Evolutionary conservation across 768 basidiomycete species (phyloP).

Genomic region (Fibroporia radiculosa): DNA sequence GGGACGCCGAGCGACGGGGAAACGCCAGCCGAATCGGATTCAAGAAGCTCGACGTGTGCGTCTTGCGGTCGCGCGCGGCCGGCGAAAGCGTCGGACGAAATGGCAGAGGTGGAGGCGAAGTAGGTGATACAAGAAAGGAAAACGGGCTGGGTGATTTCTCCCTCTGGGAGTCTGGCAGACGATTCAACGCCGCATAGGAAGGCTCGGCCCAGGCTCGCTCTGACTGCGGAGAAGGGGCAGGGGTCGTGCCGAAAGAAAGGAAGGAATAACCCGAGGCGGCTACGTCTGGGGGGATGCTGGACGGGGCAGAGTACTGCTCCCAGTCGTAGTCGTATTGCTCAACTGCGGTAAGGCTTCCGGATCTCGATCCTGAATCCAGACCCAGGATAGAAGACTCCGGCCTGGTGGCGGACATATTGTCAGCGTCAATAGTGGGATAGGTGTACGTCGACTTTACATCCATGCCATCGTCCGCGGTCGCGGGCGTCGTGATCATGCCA

Average conservation of each 20-base stretch:
- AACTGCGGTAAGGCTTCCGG: background rate
- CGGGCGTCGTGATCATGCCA: constrained; percentile 16
- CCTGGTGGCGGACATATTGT: constrained; percentile 15
- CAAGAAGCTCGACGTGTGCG: constrained; percentile 24
- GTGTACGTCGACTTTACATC: constrained; percentile 11
- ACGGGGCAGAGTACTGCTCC: constrained; percentile 3
- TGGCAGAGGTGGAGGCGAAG: constrained; percentile 12
- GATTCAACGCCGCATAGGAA: constrained; percentile 2
- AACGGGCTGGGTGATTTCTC: background rate
- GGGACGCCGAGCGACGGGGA: constrained; percentile 21
- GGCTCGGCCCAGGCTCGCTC: constrained; percentile 11
- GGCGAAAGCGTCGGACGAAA: constrained; percentile 10
- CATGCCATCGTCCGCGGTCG: constrained; percentile 15
- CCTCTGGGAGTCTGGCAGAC: background rate
- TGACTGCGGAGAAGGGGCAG: constrained; percentile 12
- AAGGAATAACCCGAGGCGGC: constrained; percentile 7
- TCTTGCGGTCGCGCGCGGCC: constrained; percentile 10
- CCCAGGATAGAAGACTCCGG: constrained; percentile 21
- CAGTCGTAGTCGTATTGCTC: background rate
- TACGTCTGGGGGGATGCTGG: background rate
- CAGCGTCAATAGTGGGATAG: constrained; percentile 15
- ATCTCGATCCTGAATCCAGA: constrained; percentile 11
- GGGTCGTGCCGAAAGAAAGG: constrained; percentile 12
- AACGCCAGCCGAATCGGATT: constrained; percentile 26
- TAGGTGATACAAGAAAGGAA: constrained; percentile 6